Evolutionary conservation across 2,329 filamentous ascomycete species (phyloP).

Genomic region (Didymella keratinophila): DNA sequence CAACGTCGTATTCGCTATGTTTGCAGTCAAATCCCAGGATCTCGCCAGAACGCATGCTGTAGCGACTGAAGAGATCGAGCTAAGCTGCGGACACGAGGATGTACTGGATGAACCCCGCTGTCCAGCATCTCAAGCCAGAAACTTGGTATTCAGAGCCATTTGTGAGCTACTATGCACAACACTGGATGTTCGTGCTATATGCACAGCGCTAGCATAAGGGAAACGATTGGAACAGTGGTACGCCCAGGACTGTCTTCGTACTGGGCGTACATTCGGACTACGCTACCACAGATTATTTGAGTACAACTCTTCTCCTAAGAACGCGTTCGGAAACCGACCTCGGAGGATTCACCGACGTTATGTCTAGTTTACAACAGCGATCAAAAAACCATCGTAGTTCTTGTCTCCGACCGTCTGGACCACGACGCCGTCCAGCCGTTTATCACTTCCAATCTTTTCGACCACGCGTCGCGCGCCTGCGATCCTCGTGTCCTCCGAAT

Average conservation of each 20-base stretch:
- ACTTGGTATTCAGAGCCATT: neutral
- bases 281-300: neutral
- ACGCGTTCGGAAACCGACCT: neutral
- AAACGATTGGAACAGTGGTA: neutral
- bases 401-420: slow-evolving; percentile 59
- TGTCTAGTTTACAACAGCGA: slow-evolving; percentile 49
- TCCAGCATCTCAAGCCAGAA: neutral
- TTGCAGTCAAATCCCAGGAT: neutral
- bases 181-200: neutral
- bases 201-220: neutral
- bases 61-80: neutral
- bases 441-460: no score
- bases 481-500: no score
- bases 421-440: slow-evolving; percentile 22
- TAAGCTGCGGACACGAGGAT: neutral
- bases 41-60: neutral
- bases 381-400: slow-evolving; percentile 57
- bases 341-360: neutral
- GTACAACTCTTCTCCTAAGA: neutral
- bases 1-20: slow-evolving; percentile 3
- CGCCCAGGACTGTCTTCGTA: neutral
- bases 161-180: neutral
- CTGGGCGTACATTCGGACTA: neutral
- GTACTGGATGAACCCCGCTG: neutral
- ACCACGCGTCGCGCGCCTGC: no score